Conservation (phyloP, 139 green algal genomes). For the Tetraselmis striata region DNA sequence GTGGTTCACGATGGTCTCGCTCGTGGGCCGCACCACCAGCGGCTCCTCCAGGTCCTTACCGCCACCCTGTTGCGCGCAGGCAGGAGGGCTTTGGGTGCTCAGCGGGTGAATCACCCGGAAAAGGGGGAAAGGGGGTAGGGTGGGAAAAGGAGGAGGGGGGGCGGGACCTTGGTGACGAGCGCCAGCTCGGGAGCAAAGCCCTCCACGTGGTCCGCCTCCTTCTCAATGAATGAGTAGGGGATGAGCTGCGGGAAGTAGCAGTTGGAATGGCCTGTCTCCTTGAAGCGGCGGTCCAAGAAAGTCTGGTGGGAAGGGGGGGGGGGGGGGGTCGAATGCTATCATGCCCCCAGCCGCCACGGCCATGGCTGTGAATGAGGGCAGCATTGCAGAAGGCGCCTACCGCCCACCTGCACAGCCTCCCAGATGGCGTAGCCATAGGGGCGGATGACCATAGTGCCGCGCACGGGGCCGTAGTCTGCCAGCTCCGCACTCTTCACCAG, state of each 20-base stretch:
- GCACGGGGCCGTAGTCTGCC: slow-evolving; percentile 94
- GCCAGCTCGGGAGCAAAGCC: slow-evolving; percentile 98
- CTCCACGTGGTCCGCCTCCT: slow-evolving; percentile 97
- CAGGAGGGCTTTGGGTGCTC: background rate
- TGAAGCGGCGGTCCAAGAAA: slow-evolving; percentile 51
- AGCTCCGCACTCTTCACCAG: slow-evolving; percentile 89
- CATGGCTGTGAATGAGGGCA: slow-evolving; percentile 17
- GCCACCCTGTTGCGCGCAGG: slow-evolving; percentile 32
- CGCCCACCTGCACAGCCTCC: slow-evolving; percentile 59
- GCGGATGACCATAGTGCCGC: slow-evolving; percentile 98
- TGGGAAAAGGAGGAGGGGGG: background rate
- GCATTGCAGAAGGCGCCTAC: background rate
- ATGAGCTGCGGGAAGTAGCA: slow-evolving; percentile 99
- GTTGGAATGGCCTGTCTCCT: slow-evolving; percentile 83
- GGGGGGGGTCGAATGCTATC: too few relatives aligned
- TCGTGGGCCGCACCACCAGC: slow-evolving; percentile 93
- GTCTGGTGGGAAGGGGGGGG: too few relatives aligned
- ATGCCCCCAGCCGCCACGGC: too few relatives aligned
- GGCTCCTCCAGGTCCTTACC: slow-evolving; percentile 96
- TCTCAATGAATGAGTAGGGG: slow-evolving; percentile 93
- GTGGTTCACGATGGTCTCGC: slow-evolving; percentile 98
- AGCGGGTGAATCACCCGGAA: background rate
- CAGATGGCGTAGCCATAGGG: slow-evolving; percentile 88
- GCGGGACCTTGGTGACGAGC: slow-evolving; percentile 81
- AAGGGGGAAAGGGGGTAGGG: background rate